Percentiles rank a stretch among this genome's conserved stretches.
Conservation (phyloP, 2,329 filamentous ascomycete species). For the Fusarium liriodendri region DNA sequence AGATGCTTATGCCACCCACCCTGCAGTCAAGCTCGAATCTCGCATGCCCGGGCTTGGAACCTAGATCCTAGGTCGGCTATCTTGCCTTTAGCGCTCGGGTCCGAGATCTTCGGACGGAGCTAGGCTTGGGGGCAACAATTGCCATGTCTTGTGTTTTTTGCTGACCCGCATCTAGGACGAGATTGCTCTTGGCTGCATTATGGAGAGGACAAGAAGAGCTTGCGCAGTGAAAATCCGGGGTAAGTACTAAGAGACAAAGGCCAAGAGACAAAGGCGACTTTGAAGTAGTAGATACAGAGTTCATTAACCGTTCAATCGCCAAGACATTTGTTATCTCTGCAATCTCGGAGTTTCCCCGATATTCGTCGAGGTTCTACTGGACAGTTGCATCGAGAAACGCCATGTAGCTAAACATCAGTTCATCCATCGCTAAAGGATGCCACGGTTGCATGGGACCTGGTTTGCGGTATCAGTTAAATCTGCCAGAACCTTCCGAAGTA, state of each 20-base stretch:
- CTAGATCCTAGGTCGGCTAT: background rate
- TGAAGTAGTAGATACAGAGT: background rate
- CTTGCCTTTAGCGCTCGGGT: background rate
- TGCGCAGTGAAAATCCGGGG: conserved; percentile 27
- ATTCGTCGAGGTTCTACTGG: background rate
- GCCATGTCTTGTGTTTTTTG: background rate
- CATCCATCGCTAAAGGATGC: background rate
- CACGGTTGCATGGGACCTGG: background rate
- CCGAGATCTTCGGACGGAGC: background rate
- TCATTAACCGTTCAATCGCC: background rate
- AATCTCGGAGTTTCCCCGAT: background rate
- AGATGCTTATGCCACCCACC: conserved; percentile 3
- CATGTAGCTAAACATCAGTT: background rate
- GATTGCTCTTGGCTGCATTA: background rate
- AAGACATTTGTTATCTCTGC: background rate
- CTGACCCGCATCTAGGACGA: background rate
- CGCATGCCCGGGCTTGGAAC: background rate
- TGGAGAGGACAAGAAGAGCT: conserved; percentile 1
- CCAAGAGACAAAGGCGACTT: background rate
- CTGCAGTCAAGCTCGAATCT: background rate
- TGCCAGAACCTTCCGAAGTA: background rate
- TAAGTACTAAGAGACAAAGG: background rate
- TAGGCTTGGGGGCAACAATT: background rate
- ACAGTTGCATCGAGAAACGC: background rate
- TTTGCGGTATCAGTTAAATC: background rate